Conservation (phyloP, 441 rosid genomes). For the Bocquillonia castaneifolia region DNA sequence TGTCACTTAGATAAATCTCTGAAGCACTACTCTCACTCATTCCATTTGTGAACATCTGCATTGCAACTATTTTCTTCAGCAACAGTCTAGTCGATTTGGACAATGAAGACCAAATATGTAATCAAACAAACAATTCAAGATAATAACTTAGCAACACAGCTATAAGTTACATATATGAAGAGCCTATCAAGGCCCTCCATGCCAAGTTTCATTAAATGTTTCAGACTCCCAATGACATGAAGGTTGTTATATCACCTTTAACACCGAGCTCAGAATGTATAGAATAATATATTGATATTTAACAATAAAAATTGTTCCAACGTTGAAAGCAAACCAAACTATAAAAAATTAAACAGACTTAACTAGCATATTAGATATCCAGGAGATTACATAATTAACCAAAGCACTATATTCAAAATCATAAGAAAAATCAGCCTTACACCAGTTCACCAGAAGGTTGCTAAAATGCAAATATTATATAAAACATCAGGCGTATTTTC, state of each 20-base stretch:
- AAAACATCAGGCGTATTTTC: no score
- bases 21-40: conserved; percentile 84
- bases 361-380: neutral
- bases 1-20: conserved; percentile 61
- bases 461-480: neutral
- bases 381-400: neutral
- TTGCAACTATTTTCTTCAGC: conserved; percentile 22
- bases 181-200: no score
- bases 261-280: neutral
- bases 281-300: neutral
- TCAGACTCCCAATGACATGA: neutral
- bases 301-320: neutral
- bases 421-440: neutral
- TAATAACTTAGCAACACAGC: neutral
- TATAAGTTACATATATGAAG: no score
- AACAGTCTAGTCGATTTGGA: conserved; percentile 12
- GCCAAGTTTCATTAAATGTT: neutral
- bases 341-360: no score
- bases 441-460: neutral
- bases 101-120: conserved; percentile 7
- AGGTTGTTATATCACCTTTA: no score
- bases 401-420: neutral
- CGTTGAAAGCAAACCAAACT: no score
- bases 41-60: conserved; percentile 98
- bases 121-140: neutral